Conservation (phyloP, 305 asterid genomes). For the Fraxinus sp. region DNA sequence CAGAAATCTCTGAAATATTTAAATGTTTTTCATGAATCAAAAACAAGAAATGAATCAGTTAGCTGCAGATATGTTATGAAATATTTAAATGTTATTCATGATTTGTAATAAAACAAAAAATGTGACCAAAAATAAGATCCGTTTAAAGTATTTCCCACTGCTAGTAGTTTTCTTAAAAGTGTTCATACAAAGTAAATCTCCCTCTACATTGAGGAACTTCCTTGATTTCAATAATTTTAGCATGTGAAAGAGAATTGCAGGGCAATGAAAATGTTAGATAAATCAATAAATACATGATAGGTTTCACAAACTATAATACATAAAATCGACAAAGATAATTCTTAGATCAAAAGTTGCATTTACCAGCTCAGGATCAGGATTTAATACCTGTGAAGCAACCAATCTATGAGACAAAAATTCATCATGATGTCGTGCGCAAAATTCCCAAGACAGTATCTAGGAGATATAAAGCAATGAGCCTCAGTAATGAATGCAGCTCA, state of each 20-base stretch:
- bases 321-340: background rate
- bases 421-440: slow-evolving; percentile 53
- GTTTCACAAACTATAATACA: background rate
- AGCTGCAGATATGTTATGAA: background rate
- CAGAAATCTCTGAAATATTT: background rate
- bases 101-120: background rate
- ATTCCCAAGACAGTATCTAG: slow-evolving; percentile 68
- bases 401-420: slow-evolving; percentile 40
- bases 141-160: background rate
- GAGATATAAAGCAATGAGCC: slow-evolving; percentile 19
- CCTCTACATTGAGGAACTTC: background rate
- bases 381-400: slow-evolving; percentile 55
- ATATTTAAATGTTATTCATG: background rate
- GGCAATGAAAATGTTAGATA: background rate
- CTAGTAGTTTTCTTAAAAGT: background rate
- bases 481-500: background rate
- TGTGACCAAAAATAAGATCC: background rate
- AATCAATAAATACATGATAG: background rate
- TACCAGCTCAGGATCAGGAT: slow-evolving; percentile 2
- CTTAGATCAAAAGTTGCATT: background rate
- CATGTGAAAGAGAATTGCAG: background rate
- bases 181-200: background rate
- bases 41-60: background rate
- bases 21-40: background rate
- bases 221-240: background rate